Base-by-base conservation (phyloP, 2,329 filamentous ascomycete genomes). In the Calonectria ilicicola region DNA sequence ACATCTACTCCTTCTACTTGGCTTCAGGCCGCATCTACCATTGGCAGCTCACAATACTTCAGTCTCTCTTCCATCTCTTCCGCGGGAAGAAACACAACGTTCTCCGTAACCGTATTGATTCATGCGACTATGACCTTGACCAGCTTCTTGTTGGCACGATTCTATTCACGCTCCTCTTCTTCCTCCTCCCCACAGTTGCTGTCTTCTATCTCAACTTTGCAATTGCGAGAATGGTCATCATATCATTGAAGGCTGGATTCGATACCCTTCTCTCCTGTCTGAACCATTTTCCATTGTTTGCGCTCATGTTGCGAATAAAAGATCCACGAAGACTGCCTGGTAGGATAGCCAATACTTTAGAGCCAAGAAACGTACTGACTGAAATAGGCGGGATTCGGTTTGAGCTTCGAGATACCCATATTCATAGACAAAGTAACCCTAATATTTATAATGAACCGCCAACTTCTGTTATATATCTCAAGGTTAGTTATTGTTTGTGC, bases 191-290 rank as follows among this genome's bases (percentile, higher is more conserved):
- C 0, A 99, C 97, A 0, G 95, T 99, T 27, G 91, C 96, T 66
- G 97, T 99, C 51, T 99, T 98, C 82, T 99, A 99, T 81, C 89
- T 98, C 72, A 98, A 97, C 49, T 99, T 99, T 85, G 96, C 97
- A 60, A 92, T 95, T 74, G 96, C 96, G 42, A 91, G 97, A 63
- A 98, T 99, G 94, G 91, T 93, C 75, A 98, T 98, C 77, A 99
- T 99, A 75, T 93, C 93, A 15, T 86, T 98, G 74, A 99, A 98
- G 84, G 97, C 96, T 15, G 89, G 91, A 19, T 92, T 99, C 70
- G 97, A 99, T 84, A 98, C 96, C 2, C 89, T 95, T 79, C 89
- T 99, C 77, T 97, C 97, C 51, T 98, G 94, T 84, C 85, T 99
- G 70, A 99, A 99, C 82, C 97, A 99, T 84, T 99, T 99, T 79